phyloP scores from a whole-genome alignment of 1,139 yeast species.

The Kodamaea plutei region DNA sequence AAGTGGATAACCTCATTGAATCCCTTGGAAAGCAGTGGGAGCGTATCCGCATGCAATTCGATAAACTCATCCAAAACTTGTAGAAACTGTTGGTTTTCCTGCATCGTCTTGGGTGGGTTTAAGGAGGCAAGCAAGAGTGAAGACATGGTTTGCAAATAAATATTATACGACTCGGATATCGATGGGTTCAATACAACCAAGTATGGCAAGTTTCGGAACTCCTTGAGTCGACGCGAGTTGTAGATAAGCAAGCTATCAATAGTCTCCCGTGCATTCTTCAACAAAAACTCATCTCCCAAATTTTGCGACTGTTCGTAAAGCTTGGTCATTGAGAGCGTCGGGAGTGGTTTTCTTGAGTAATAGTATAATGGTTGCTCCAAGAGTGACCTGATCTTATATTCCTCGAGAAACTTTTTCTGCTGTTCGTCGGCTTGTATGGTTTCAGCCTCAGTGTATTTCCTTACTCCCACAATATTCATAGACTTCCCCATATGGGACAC shows the following conservation, averaged over 20 bases:
- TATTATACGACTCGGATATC: slow-evolving; percentile 72
- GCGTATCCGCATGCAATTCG: slow-evolving; percentile 75
- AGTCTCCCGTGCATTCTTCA: slow-evolving; percentile 40
- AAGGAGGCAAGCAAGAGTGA: slow-evolving; percentile 47
- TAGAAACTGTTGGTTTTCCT: slow-evolving; percentile 49
- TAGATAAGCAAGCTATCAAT: slow-evolving; percentile 38
- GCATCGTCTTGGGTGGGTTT: slow-evolving; percentile 40
- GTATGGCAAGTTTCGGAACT: slow-evolving; percentile 73
- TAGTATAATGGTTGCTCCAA: slow-evolving; percentile 49
- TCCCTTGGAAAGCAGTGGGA: slow-evolving; percentile 77
- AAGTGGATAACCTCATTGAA: slow-evolving; percentile 67
- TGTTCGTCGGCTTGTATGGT: slow-evolving; percentile 19
- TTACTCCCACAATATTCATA: no score
- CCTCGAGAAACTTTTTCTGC: slow-evolving; percentile 35
- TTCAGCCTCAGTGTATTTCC: no score
- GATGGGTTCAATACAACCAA: slow-evolving; percentile 85
- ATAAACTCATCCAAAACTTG: slow-evolving; percentile 57
- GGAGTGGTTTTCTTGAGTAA: slow-evolving; percentile 44
- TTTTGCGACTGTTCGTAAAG: slow-evolving; percentile 39
- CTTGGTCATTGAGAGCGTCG: slow-evolving; percentile 45
- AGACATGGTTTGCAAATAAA: slow-evolving; percentile 69
- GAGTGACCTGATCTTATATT: slow-evolving; percentile 48
- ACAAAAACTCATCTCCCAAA: slow-evolving; percentile 32
- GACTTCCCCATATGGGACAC: no score
- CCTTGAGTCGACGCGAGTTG: slow-evolving; percentile 55